Evolutionary conservation across 2,329 filamentous ascomycete genomes (phyloP).

Genomic region (Cadophora sp.): DNA sequence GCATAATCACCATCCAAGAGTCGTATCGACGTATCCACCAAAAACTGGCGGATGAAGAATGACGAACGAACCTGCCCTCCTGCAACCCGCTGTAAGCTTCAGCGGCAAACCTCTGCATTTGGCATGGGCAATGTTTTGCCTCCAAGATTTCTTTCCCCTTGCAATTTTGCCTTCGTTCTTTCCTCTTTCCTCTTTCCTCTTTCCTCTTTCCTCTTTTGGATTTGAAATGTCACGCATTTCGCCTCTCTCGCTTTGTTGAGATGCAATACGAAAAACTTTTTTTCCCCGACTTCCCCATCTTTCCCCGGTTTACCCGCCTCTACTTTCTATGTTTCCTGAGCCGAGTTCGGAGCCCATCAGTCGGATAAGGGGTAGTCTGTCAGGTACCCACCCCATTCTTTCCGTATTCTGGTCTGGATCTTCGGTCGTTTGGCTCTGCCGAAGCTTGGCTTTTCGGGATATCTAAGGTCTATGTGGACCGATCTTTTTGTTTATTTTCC

Average conservation of each 20-base stretch:
- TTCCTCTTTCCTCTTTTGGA: neutral
- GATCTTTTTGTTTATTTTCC: neutral
- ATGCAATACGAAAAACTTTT: neutral
- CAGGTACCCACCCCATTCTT: neutral
- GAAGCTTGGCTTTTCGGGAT: neutral
- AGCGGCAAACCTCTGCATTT: constrained; percentile 13
- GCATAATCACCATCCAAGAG: neutral
- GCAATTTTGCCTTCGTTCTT: neutral
- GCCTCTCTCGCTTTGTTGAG: constrained; percentile 1
- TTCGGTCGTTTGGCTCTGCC: neutral
- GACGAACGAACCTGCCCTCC: constrained; percentile 2
- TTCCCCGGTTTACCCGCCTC: neutral
- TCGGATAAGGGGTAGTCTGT: neutral
- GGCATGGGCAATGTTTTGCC: neutral
- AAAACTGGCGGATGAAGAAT: neutral
- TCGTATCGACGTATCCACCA: neutral
- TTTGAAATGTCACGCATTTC: neutral
- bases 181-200: neutral
- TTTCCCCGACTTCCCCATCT: neutral
- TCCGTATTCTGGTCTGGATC: neutral
- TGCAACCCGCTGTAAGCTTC: too few relatives aligned
- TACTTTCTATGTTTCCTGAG: neutral
- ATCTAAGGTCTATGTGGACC: neutral
- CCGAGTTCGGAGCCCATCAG: neutral
- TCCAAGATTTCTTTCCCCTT: neutral